Evolutionary conservation across 2,329 filamentous ascomycete genomes (phyloP).

Genomic region (Ustulina deusta): DNA sequence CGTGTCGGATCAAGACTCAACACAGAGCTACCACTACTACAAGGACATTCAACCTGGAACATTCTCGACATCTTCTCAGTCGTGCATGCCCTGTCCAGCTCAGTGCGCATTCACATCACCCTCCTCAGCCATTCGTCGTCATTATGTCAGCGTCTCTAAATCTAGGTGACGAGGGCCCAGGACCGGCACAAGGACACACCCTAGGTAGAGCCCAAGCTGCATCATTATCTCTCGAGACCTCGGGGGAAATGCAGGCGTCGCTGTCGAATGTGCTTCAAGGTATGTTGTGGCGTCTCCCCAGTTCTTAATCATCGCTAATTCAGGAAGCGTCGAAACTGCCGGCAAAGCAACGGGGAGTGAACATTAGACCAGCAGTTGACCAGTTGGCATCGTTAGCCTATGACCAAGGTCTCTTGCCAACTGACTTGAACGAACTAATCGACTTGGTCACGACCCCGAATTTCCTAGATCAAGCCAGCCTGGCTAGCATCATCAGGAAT

Average conservation of each 20-base stretch:
- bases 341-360: conserved; percentile 73
- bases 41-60: neutral
- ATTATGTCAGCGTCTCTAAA: conserved; percentile 28
- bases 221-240: conserved; percentile 14
- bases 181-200: conserved; percentile 13
- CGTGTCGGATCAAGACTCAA: conserved; percentile 28
- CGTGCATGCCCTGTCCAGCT: neutral
- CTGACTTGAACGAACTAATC: conserved; percentile 72
- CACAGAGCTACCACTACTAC: neutral
- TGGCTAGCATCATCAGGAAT: conserved; percentile 76
- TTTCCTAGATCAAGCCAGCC: conserved; percentile 80
- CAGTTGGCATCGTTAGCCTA: conserved; percentile 72
- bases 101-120: neutral
- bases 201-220: conserved; percentile 4
- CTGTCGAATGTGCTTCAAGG: conserved; percentile 45
- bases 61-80: neutral
- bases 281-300: conserved; percentile 25
- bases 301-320: conserved; percentile 16
- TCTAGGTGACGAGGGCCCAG: conserved; percentile 9
- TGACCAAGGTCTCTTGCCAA: conserved; percentile 73
- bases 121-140: neutral
- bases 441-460: conserved; percentile 74
- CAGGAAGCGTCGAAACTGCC: conserved; percentile 67
- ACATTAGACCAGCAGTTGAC: conserved; percentile 73
- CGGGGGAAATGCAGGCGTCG: conserved; percentile 37